Evolutionary conservation across 140 eudicot species (phyloP).

Genomic region (Stevia rebaudiana): DNA sequence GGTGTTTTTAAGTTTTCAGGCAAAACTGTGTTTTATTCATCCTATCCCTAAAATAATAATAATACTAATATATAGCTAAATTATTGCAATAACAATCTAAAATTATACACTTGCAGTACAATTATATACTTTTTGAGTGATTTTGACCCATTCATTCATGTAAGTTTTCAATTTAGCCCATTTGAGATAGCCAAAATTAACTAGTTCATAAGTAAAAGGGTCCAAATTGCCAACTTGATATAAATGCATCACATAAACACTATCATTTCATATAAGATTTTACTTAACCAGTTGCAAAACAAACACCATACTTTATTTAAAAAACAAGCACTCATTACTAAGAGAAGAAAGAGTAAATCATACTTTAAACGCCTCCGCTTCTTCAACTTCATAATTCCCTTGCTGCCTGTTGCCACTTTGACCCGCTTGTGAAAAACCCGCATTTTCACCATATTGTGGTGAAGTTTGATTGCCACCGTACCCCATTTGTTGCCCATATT

Average conservation of each 20-base stretch:
- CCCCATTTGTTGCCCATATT: conserved; percentile 22
- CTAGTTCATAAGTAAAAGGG: neutral
- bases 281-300: conserved; percentile 3
- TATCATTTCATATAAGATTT: neutral
- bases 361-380: conserved; percentile 24
- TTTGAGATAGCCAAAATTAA: neutral
- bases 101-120: neutral
- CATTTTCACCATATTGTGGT: conserved; percentile 31
- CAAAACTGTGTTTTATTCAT: too few relatives aligned
- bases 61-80: neutral
- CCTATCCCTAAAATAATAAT: too few relatives aligned
- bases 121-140: neutral
- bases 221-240: neutral
- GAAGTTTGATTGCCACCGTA: conserved; percentile 11
- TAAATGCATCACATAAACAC: neutral
- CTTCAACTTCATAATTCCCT: conserved; percentile 28
- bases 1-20: too few relatives aligned
- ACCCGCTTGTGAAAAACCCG: conserved; percentile 21
- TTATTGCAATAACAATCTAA: neutral
- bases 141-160: neutral
- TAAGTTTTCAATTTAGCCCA: neutral
- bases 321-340: neutral
- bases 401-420: conserved; percentile 36
- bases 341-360: neutral
- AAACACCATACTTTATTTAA: neutral